Base-by-base conservation (phyloP, 2,329 filamentous ascomycete genomes). In the Neofusicoccum kwambonambiense region DNA sequence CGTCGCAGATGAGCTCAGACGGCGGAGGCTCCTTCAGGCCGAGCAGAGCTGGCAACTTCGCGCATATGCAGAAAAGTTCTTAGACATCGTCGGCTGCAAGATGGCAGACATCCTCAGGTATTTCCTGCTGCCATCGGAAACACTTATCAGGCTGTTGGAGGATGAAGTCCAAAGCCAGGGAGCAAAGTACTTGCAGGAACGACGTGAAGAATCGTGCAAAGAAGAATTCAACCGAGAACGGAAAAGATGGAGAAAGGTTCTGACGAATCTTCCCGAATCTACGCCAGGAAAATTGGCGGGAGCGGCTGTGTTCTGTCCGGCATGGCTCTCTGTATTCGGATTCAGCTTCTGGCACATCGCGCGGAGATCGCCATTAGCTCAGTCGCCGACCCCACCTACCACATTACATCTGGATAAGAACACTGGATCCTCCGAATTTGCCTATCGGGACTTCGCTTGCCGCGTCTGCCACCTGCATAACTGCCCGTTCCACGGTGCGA, bases 331-430 rank as follows among this genome's bases (percentile, higher is more conserved):
- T 3, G 69, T 75, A 19, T 72, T 74, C 15, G 68, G 69, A 1
- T 75, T 80, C 61, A 77, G 74, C 42, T 65, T 81, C 2, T 81
- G 78, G 78, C 78, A 81, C 42, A 67, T 81, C 31, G 78, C 73
- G 15, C 67, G 74, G 56, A 71, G 31, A 67, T 66, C 45, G 51
- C 49, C 64, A 12, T 54, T 22, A 19, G 37, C 58, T 72, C 31
- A 75, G 72, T 67, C 66, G 71, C n/a, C 13, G 19, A 13, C 8
- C 9, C 3, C 6, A 9, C 6, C 6, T 31, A 17, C 8, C 22
- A n/a, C 17, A 13, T 17, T 31, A 27, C 62, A 58, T 5, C 52
- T 27, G 5, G 35, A 42, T 12, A 45, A 34, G 8, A 65, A 58
- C 15, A 35, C 67, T 12, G 35, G 49, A 34, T 57, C 47, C 11